Conservation (phyloP, 164 flowering plant species). For the Aristolochia contorta region DNA sequence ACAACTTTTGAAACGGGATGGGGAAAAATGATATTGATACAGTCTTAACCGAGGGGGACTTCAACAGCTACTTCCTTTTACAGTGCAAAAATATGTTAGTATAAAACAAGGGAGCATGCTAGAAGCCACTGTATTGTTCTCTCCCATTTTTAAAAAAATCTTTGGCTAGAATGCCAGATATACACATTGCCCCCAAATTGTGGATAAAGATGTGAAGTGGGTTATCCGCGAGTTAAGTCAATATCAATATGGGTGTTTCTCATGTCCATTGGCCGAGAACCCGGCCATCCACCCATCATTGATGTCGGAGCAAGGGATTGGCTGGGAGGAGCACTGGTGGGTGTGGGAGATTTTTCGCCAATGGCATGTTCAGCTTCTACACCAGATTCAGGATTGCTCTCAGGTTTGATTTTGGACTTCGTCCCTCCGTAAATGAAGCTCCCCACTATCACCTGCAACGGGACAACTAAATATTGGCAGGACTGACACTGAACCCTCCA, state of each 20-base stretch:
- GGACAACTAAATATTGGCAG: background rate
- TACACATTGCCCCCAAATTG: conserved; percentile 20
- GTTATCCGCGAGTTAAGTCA: conserved; percentile 68
- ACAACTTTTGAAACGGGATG: too few species aligned
- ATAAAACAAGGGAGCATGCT: background rate
- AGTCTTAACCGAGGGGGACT: too few species aligned
- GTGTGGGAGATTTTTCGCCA: conserved; percentile 26
- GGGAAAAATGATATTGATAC: too few species aligned
- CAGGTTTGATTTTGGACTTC: conserved; percentile 33
- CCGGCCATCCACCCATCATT: conserved; percentile 40
- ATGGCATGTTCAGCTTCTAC: conserved; percentile 20
- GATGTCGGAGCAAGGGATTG: conserved; percentile 23
- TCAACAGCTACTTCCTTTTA: too few species aligned
- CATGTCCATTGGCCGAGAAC: conserved; percentile 38
- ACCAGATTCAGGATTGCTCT: conserved; percentile 17
- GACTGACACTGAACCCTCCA: background rate
- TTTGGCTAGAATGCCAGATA: conserved; percentile 19
- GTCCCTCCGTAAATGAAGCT: conserved; percentile 39
- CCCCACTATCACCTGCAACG: conserved; percentile 57
- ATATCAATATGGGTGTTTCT: conserved; percentile 49
- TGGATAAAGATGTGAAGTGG: background rate
- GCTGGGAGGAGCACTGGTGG: conserved; percentile 18
- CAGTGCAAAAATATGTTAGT: conserved; percentile 3
- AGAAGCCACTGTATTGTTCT: background rate
- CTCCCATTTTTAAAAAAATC: background rate